Evolutionary conservation across 352 stramenopile genomes (phyloP).

Genomic region (Pythium scleroteichum): DNA sequence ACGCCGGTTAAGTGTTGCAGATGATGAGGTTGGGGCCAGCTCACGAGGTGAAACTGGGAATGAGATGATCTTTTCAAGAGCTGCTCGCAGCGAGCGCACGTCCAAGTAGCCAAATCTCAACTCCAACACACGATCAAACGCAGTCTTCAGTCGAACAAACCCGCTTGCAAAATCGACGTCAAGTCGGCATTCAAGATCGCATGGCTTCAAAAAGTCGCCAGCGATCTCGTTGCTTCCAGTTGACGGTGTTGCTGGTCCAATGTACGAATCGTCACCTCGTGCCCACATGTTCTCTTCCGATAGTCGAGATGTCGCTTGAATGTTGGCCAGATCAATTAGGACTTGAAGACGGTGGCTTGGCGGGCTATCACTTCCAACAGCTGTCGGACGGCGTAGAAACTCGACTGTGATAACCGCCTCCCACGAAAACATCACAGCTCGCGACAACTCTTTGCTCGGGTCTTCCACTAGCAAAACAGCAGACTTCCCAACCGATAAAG

Average conservation of each 20-base stretch:
- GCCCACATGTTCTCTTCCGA: slow-evolving; percentile 73
- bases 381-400: slow-evolving; percentile 46
- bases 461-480: slow-evolving; percentile 78
- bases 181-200: slow-evolving; percentile 65
- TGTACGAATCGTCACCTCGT: slow-evolving; percentile 19
- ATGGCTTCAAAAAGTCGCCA: slow-evolving; percentile 80
- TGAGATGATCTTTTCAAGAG: slow-evolving; percentile 58
- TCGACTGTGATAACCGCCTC: slow-evolving; percentile 64
- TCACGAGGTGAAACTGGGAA: slow-evolving; percentile 27
- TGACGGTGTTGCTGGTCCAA: slow-evolving; percentile 17
- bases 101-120: slow-evolving; percentile 85
- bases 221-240: slow-evolving; percentile 31
- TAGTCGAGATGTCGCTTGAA: slow-evolving; percentile 75
- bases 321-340: slow-evolving; percentile 58
- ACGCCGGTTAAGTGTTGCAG: slow-evolving; percentile 8
- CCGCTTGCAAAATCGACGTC: slow-evolving; percentile 63
- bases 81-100: slow-evolving; percentile 64
- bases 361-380: slow-evolving; percentile 22
- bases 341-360: slow-evolving; percentile 64
- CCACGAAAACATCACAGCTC: slow-evolving; percentile 83
- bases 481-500: slow-evolving; percentile 66
- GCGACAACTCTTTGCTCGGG: slow-evolving; percentile 62
- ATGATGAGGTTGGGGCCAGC: slow-evolving; percentile 11
- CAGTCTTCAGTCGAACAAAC: slow-evolving; percentile 67
- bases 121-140: slow-evolving; percentile 78